These are phyloP conservation scores for Cymodocea nodosa DNA, from an alignment of 116 monocot genomes.

Conservation along the genomic window DNA sequence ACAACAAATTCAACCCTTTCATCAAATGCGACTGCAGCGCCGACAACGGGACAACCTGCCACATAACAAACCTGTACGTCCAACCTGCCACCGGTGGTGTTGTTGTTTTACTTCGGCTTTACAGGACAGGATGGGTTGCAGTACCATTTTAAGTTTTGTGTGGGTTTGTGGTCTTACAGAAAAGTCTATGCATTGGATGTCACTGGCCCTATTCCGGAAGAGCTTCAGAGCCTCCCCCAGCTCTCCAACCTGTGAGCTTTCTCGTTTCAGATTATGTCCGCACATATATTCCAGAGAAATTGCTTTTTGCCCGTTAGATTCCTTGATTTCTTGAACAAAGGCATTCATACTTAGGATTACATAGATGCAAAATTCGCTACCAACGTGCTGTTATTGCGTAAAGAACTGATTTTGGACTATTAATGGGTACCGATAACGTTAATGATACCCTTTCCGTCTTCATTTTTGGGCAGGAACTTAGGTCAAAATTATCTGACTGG, in stretches of 20 bases:
- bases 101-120: not conserved
- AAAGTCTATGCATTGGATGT: not conserved
- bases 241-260: not conserved
- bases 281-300: too few species aligned
- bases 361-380: not conserved
- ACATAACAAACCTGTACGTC: slow-evolving; percentile 1
- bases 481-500: slow-evolving; percentile 65
- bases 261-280: too few species aligned
- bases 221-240: not conserved
- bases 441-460: not conserved
- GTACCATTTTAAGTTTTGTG: not conserved
- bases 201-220: not conserved
- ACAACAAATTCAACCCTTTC: slow-evolving; percentile 2
- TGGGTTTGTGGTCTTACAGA: not conserved
- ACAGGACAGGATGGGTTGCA: not conserved
- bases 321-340: not conserved
- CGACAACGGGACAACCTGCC: not conserved
- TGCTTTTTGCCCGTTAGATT: too few species aligned
- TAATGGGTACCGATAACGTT: not conserved
- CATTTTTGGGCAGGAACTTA: slow-evolving; percentile 41
- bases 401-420: not conserved
- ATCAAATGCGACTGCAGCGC: slow-evolving; percentile 1
- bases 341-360: not conserved
- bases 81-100: too few species aligned
- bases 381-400: not conserved